Percentiles rank a stretch among this genome's conserved stretches.
These are phyloP conservation scores for Chaetoscypha palmicola DNA, from an alignment of 2,329 filamentous ascomycete species.

Conservation along the genomic window DNA sequence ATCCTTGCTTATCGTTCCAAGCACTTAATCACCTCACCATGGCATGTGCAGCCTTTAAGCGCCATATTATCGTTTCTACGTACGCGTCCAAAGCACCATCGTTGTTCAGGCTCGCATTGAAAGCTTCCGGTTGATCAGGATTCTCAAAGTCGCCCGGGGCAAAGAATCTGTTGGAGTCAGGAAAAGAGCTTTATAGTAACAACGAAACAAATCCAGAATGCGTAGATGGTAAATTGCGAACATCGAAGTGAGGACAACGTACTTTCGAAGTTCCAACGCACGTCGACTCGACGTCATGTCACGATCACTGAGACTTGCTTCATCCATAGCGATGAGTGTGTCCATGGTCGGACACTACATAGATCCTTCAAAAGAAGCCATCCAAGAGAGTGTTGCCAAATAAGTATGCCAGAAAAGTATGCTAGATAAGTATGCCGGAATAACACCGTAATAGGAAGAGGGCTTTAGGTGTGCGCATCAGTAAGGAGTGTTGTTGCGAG, in stretches of 20 bases:
- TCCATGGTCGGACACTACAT: background rate
- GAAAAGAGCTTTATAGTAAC: background rate
- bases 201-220: background rate
- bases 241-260: too few species aligned
- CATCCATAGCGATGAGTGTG: background rate
- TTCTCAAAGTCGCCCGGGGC: constrained; percentile 15
- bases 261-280: constrained; percentile 28
- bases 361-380: too few species aligned
- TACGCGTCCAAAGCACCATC: constrained; percentile 32
- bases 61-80: constrained; percentile 44
- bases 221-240: too few species aligned
- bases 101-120: constrained; percentile 24
- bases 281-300: constrained; percentile 19
- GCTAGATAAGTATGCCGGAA: too few species aligned
- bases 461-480: too few species aligned
- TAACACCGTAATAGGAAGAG: too few species aligned
- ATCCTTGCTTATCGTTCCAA: background rate
- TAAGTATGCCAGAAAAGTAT: too few species aligned
- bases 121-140: constrained; percentile 8
- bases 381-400: too few species aligned
- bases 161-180: constrained; percentile 21
- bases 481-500: too few species aligned
- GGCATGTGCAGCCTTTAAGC: constrained; percentile 22
- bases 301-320: background rate
- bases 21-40: constrained; percentile 23